phyloP scores from a whole-genome alignment of 2,329 filamentous ascomycete genomes.

The Paracoccidioides lutzii region DNA sequence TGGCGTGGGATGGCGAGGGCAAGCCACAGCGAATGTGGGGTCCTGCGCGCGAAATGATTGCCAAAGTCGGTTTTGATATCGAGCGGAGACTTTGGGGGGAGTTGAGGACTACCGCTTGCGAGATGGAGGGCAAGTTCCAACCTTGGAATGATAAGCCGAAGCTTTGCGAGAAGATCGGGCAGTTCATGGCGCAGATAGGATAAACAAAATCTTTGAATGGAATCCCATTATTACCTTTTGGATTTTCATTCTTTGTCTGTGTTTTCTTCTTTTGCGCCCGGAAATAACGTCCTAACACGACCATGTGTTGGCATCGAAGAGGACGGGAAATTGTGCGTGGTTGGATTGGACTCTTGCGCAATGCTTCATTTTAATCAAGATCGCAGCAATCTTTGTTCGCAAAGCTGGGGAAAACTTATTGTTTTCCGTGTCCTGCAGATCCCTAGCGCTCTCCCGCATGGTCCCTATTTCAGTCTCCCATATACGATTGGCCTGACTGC shows the following conservation, averaged over 20 bases:
- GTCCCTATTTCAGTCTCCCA: no score
- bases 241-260: not conserved
- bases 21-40: constrained; percentile 27
- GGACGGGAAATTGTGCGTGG: no score
- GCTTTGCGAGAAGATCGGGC: constrained; percentile 9
- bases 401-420: no score
- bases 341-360: no score
- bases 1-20: constrained; percentile 25
- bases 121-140: constrained; percentile 17
- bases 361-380: no score
- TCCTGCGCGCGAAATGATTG: constrained; percentile 21
- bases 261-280: no score
- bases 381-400: no score
- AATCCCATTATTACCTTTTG: not conserved
- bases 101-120: constrained; percentile 28
- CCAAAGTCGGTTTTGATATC: constrained; percentile 27
- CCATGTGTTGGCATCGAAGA: no score
- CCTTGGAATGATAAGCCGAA: constrained; percentile 11
- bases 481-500: no score
- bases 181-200: constrained; percentile 11
- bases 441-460: no score
- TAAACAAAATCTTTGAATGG: not conserved
- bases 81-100: constrained; percentile 31
- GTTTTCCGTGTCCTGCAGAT: no score
- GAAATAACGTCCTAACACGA: no score